Conservation (phyloP, 371 early-diverging fungal genomes). For the Rhizomucor pusillus region DNA sequence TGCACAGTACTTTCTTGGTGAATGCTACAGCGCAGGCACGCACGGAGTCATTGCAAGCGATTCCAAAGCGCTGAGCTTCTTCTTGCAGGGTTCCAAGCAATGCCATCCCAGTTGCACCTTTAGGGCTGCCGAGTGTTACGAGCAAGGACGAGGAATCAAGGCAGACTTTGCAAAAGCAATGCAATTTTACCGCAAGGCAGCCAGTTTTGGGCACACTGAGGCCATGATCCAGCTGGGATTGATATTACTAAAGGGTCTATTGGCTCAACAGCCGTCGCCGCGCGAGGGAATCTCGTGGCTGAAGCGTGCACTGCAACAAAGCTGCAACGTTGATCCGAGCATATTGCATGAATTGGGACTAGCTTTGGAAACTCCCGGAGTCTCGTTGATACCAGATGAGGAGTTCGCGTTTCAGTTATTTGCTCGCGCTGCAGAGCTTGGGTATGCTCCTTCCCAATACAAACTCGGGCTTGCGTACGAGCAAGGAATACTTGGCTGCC, state of each 20-base stretch:
- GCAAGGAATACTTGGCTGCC: constrained; percentile 80
- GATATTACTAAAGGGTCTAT: constrained; percentile 71
- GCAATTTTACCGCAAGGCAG: constrained; percentile 47
- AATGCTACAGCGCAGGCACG: constrained; percentile 71
- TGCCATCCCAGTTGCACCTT: constrained; percentile 85
- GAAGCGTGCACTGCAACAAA: constrained; percentile 76
- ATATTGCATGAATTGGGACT: constrained; percentile 86
- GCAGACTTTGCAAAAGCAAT: constrained; percentile 71
- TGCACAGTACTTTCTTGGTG: constrained; percentile 87
- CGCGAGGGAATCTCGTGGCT: constrained; percentile 90
- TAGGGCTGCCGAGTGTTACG: constrained; percentile 88
- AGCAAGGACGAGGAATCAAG: constrained; percentile 83
- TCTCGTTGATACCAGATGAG: constrained; percentile 74
- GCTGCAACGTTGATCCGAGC: constrained; percentile 71
- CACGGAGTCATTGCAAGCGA: constrained; percentile 71
- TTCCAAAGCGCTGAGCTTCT: constrained; percentile 82
- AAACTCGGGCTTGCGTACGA: constrained; percentile 92
- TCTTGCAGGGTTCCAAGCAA: constrained; percentile 84
- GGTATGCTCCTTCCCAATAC: constrained; percentile 90
- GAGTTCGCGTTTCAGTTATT: constrained; percentile 85
- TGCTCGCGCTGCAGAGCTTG: constrained; percentile 85
- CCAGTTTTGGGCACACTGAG: constrained; percentile 39
- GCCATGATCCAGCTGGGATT: constrained; percentile 94
- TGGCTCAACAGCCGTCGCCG: constrained; percentile 59
- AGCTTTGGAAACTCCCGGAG: constrained; percentile 72